Evolutionary conservation across 306 rosid species (phyloP), one percentile per base, ranked within the genome.

Genomic region (Urtica urens): DNA sequence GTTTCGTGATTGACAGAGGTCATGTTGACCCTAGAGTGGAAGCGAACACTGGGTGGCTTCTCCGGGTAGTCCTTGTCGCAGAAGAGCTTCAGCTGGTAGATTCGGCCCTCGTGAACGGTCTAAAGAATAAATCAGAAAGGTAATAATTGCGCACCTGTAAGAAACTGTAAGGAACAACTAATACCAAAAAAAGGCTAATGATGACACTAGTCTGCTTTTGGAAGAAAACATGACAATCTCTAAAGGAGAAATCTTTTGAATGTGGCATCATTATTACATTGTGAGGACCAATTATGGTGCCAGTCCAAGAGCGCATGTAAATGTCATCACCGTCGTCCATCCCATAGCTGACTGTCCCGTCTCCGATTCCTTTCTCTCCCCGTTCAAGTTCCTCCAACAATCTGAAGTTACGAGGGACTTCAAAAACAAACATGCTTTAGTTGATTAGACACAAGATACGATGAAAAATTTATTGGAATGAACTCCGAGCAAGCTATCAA

Each of bases 281-380:
- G 55, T 92, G 99, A 51, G 99, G 99, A 41, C 99, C 99, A 63
- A 92, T 92, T 29, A 92, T 61, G 70, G 99, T 66, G 46, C 72
- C 72, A 46, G 72, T 66, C 72, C 72, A 66, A 45, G 72, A 66
- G 47, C 72, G 72, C 99, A 92, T 92, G 78, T 82, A 86, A 66
- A 92, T 92, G 68, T 92, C 99, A 59, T 92, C 99, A 39, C 99
- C 96, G 6, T 92, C 99, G 20, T 92, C 99, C 99, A 92, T 92
- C 43, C 99, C 99, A 65, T 85, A 85, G 74, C 95, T 85, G 35
- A 85, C 95, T 27, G 93, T 78, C 64, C 93, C 95, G 55, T 85
- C 95, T 38, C 95, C 95, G 46, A 85, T 85, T 2, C 95, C 95
- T 42, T 85, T 85, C 63, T 85, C 95, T 50, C 99, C 99, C 0